Evolutionary conservation across 352 stramenopile genomes (phyloP), one percentile per base, ranked within the genome.

Genomic region (Phytophthora crassamura): DNA sequence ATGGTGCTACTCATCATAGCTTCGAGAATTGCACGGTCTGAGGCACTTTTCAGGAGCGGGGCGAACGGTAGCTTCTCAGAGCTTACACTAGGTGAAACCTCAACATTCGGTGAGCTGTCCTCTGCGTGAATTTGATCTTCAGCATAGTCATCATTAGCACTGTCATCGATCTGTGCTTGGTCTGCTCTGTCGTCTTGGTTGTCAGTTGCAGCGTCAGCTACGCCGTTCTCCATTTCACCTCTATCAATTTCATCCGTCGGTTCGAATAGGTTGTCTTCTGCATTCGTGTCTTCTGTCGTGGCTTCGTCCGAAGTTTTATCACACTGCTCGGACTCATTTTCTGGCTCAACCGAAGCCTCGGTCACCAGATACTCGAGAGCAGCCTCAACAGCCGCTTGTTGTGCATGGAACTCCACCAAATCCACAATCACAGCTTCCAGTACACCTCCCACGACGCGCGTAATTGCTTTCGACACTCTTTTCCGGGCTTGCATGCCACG

Each of bases 1-100:
- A 77, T 74, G 2, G 50, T 65, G 6, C 35, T 58, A 22, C 28
- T 47, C 69, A 77, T 71, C 34, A 77, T 64, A 5, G 59, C 64
- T 15, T 16, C 40, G 5, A 77, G 34, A 32, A 77, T 74, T 28
- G 63, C 52, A 18, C 41, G 55, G 50, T 77, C 63, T 0, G 69
- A 77, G 32, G 62, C 50, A 18, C 54, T 72, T 14, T 74, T 77
- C 0, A 52, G 3, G n/a, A 77, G 46, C 1, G 33, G 8, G 12
- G 25, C 4, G 25, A 30, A 30, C 25, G 25, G 25, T 30, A 6
- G n/a, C 11, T 43, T 20, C 14, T 5, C 8, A 35, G 16, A 35
- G 3, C 51, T 46, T 36, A 22, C 47, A 51, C 12, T 39, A 10
- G 15, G n/a, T 52, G 7, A 15, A 47, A 14, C 35, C 10, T 49